These are phyloP conservation scores for Chlorella vulgaris DNA, from an alignment of 139 green algal genomes.

Conservation along the genomic window DNA sequence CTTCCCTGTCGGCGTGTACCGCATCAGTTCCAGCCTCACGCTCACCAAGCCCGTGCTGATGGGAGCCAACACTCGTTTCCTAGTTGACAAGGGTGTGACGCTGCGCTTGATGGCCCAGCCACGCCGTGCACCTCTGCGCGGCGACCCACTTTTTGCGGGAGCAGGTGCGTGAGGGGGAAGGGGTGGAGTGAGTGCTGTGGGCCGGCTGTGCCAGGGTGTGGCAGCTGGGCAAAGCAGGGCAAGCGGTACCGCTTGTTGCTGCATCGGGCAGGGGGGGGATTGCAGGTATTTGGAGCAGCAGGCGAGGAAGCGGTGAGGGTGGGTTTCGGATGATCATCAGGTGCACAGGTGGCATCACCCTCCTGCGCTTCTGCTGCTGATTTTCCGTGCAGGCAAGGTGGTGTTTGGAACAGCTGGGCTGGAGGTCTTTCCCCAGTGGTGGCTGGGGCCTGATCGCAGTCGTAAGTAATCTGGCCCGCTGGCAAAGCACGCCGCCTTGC, in stretches of 20 bases:
- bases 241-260: too few relatives aligned
- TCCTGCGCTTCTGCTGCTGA: neutral
- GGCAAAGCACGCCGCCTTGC: neutral
- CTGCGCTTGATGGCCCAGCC: constrained; percentile 9
- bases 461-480: neutral
- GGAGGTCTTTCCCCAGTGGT: neutral
- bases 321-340: neutral
- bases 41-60: constrained; percentile 11
- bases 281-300: too few relatives aligned
- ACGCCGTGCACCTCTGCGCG: neutral
- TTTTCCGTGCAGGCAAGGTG: neutral
- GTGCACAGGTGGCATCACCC: neutral
- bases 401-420: neutral
- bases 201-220: neutral
- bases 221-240: too few relatives aligned
- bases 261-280: too few relatives aligned
- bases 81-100: neutral
- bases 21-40: constrained; percentile 12
- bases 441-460: neutral
- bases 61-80: neutral
- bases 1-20: constrained; percentile 16
- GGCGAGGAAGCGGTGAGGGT: too few relatives aligned
- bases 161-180: neutral
- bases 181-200: neutral
- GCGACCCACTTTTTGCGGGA: neutral